Evolutionary conservation across 805 yeast genomes (phyloP).

Genomic region (Barnettozyma sp.): DNA sequence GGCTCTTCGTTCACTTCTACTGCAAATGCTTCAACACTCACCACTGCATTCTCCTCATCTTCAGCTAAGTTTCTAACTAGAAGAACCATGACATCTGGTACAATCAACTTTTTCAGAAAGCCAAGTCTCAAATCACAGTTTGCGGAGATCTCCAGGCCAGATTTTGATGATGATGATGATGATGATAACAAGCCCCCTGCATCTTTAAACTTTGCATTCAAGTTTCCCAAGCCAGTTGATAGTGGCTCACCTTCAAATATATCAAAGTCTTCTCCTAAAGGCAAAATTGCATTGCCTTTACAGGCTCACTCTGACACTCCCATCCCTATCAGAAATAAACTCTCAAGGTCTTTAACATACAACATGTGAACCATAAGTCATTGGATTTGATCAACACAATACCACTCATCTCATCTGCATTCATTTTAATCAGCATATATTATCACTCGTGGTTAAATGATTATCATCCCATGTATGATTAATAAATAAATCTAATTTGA

Average conservation of each 20-base stretch:
- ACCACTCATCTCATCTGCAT: background rate
- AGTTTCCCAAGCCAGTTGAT: constrained; percentile 18
- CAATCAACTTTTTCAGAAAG: constrained; percentile 18
- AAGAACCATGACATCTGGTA: constrained; percentile 21
- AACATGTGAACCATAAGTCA: constrained; percentile 13
- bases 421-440: constrained; percentile 1
- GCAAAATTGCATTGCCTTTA: constrained; percentile 8
- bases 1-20: constrained; percentile 5
- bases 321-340: constrained; percentile 15
- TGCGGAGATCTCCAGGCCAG: constrained; percentile 12
- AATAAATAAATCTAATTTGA: too few relatives aligned
- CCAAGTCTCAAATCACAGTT: constrained; percentile 16
- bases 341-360: constrained; percentile 17
- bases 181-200: constrained; percentile 22
- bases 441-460: too few relatives aligned
- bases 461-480: too few relatives aligned
- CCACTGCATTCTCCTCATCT: constrained; percentile 4
- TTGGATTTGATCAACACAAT: too few relatives aligned
- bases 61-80: constrained; percentile 13
- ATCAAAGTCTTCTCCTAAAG: constrained; percentile 3
- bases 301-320: constrained; percentile 11
- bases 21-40: too few relatives aligned
- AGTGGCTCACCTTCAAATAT: constrained; percentile 4
- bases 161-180: background rate
- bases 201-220: constrained; percentile 22